Evolutionary conservation across 768 basidiomycete genomes (phyloP).

Genomic region (Auricularia cornea): DNA sequence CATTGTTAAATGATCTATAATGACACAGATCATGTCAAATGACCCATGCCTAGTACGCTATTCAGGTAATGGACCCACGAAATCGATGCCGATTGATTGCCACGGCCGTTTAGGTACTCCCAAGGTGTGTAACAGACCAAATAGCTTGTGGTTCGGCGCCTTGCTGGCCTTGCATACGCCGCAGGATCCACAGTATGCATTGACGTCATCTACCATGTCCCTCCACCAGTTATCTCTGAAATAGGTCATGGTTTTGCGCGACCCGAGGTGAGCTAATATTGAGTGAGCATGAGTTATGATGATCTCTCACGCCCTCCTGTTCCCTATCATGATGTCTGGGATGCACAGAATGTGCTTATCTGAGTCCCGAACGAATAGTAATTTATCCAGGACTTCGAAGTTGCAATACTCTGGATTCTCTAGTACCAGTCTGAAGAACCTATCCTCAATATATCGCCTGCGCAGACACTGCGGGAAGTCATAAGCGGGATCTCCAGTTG

Average conservation of each 20-base stretch:
- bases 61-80: slow-evolving; percentile 16
- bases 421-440: background rate
- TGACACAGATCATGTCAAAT: slow-evolving; percentile 7
- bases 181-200: slow-evolving; percentile 21
- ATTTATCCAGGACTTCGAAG: background rate
- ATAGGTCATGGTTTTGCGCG: slow-evolving; percentile 12
- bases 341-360: slow-evolving; percentile 1
- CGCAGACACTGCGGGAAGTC: slow-evolving; percentile 6
- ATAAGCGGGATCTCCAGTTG: background rate
- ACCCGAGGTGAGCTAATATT: slow-evolving; percentile 30
- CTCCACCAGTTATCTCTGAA: slow-evolving; percentile 28
- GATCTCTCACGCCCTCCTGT: slow-evolving; percentile 5
- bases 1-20: slow-evolving; percentile 17
- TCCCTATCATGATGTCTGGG: background rate
- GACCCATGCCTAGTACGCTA: slow-evolving; percentile 13
- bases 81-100: slow-evolving; percentile 23
- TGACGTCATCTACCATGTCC: slow-evolving; percentile 20
- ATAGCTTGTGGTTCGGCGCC: slow-evolving; percentile 13
- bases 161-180: slow-evolving; percentile 15
- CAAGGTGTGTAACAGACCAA: slow-evolving; percentile 17
- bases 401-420: slow-evolving; percentile 3
- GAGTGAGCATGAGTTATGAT: slow-evolving; percentile 21
- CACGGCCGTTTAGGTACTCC: slow-evolving; percentile 17
- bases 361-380: slow-evolving; percentile 2
- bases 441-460: background rate